These are phyloP conservation scores for Ophiostoma triangulosporum DNA, from an alignment of 2,329 filamentous ascomycete species.

Conservation along the genomic window DNA sequence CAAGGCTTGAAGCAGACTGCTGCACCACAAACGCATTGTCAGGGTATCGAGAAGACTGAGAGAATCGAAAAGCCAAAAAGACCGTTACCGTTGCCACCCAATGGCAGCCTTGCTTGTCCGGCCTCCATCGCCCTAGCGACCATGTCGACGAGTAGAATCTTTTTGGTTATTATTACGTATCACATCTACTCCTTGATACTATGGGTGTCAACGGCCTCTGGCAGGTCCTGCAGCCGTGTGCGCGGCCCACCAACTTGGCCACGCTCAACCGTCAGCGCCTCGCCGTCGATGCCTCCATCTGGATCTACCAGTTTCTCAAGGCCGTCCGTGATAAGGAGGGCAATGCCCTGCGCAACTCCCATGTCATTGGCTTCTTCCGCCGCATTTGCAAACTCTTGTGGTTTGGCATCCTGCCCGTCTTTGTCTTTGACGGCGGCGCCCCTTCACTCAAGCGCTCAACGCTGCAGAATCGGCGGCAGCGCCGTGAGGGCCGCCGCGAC, in stretches of 20 bases:
- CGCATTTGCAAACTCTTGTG: slow-evolving; percentile 95
- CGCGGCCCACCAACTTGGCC: slow-evolving; percentile 88
- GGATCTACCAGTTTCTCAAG: slow-evolving; percentile 99
- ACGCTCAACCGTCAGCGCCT: slow-evolving; percentile 93
- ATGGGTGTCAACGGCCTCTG: slow-evolving; percentile 99
- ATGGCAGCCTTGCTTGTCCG: background rate
- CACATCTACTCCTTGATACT: slow-evolving; percentile 6
- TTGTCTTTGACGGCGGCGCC: slow-evolving; percentile 94
- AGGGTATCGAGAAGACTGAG: background rate
- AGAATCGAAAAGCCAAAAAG: no score
- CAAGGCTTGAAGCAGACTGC: background rate
- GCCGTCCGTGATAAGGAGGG: slow-evolving; percentile 97
- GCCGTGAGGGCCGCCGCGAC: slow-evolving; percentile 77
- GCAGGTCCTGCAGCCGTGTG: slow-evolving; percentile 90
- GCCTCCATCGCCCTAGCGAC: background rate
- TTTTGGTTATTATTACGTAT: background rate
- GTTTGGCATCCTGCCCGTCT: slow-evolving; percentile 91
- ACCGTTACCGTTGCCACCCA: background rate
- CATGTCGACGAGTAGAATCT: background rate
- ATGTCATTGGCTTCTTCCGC: slow-evolving; percentile 95
- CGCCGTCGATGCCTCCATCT: slow-evolving; percentile 95
- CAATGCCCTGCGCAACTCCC: slow-evolving; percentile 88
- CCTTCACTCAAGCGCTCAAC: slow-evolving; percentile 85
- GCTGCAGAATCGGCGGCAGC: slow-evolving; percentile 61
- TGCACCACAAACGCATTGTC: no score